phyloP scores from a whole-genome alignment of 2,329 filamentous ascomycete genomes.

The Cercospora sesami region DNA sequence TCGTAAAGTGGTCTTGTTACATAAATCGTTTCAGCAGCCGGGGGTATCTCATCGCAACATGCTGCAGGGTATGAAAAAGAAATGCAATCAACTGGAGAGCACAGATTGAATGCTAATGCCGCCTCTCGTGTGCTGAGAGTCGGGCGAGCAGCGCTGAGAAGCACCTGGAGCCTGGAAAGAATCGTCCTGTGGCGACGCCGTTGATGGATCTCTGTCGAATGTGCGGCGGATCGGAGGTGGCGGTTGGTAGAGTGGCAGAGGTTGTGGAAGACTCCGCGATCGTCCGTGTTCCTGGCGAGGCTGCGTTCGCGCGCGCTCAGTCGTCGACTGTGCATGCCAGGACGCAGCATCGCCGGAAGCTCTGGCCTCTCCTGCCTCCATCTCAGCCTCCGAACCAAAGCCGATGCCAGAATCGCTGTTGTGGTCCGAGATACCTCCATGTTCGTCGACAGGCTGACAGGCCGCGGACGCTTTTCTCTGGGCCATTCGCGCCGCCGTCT shows the following conservation, averaged over 20 bases:
- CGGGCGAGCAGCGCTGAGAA: constrained; percentile 28
- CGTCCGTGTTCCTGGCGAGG: constrained; percentile 31
- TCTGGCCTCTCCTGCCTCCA: constrained; percentile 34
- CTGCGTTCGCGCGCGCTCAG: constrained; percentile 20
- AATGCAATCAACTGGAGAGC: constrained; percentile 26
- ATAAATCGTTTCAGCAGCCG: constrained; percentile 4
- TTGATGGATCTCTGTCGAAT: constrained; percentile 22
- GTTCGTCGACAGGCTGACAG: constrained; percentile 30
- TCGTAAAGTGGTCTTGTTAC: not conserved
- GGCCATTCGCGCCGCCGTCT: constrained; percentile 66
- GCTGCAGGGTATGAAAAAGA: not conserved
- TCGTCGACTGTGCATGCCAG: constrained; percentile 29
- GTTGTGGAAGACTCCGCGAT: constrained; percentile 38
- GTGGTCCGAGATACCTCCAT: constrained; percentile 45
- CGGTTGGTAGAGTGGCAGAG: constrained; percentile 40
- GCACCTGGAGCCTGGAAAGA: constrained; percentile 5
- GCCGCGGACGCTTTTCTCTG: constrained; percentile 62
- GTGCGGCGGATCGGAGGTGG: constrained; percentile 33
- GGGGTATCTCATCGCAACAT: constrained; percentile 4
- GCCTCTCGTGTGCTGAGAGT: constrained; percentile 29
- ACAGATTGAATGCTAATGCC: constrained; percentile 39
- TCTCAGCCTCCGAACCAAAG: constrained; percentile 51
- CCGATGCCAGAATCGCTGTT: constrained; percentile 71
- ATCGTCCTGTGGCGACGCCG: constrained; percentile 23
- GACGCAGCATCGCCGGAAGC: constrained; percentile 29